phyloP scores from a whole-genome alignment of 139 green algal species.

The Nannochloris sp. region DNA sequence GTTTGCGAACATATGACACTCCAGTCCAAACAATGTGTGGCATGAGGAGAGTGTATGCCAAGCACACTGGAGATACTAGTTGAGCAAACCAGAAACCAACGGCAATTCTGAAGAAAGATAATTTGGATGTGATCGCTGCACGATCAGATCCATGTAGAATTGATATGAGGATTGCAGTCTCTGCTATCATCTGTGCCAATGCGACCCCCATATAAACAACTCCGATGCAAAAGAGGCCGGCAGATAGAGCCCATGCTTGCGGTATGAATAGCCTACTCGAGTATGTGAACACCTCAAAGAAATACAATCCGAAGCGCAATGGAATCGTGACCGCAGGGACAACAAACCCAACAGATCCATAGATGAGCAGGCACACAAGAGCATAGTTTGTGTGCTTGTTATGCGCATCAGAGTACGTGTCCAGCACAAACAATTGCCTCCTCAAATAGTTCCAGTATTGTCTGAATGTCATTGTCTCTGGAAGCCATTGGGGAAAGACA shows the following conservation, averaged over 20 bases:
- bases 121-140: neutral
- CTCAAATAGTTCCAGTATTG: constrained; percentile 88
- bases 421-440: constrained; percentile 84
- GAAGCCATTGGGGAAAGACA: constrained; percentile 68
- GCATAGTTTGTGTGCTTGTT: constrained; percentile 55
- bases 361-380: constrained; percentile 53
- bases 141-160: neutral
- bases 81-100: constrained; percentile 19
- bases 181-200: constrained; percentile 36
- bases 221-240: constrained; percentile 8
- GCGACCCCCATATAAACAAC: constrained; percentile 7
- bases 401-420: constrained; percentile 65
- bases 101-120: constrained; percentile 3
- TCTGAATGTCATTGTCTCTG: neutral
- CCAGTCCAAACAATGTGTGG: constrained; percentile 31
- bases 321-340: constrained; percentile 9
- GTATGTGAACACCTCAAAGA: neutral
- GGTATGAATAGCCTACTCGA: neutral
- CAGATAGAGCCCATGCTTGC: too few species aligned
- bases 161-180: neutral
- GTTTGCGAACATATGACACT: constrained; percentile 33
- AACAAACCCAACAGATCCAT: constrained; percentile 54
- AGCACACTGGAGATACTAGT: constrained; percentile 32
- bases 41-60: constrained; percentile 31
- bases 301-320: neutral